Percentiles rank a stretch among this genome's conserved stretches.
Evolutionary conservation across 208 protist species (phyloP).

Genomic region (Acanthamoeba triangularis): DNA sequence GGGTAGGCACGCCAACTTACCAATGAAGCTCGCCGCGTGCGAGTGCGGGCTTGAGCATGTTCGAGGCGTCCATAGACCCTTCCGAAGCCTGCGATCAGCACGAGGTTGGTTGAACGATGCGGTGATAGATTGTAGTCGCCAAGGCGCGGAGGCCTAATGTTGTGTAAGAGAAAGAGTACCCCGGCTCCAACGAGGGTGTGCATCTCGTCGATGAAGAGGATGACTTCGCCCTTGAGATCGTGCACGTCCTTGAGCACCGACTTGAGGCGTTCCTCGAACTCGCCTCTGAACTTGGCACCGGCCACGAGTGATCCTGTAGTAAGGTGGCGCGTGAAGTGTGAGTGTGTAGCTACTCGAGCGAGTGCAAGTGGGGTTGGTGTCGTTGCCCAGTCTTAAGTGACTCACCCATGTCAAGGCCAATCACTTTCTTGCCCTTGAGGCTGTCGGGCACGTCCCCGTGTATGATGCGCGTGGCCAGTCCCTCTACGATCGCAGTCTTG

Average conservation of each 20-base stretch:
- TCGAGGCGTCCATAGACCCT: conserved; percentile 92
- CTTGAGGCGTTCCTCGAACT: conserved; percentile 99
- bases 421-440: conserved; percentile 90
- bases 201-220: conserved; percentile 99
- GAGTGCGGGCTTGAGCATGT: conserved; percentile 99
- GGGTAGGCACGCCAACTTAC: neutral
- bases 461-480: conserved; percentile 95
- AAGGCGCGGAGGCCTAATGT: too few relatives aligned
- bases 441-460: conserved; percentile 94
- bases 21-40: conserved; percentile 94
- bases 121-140: too few relatives aligned
- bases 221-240: conserved; percentile 96
- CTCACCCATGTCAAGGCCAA: conserved; percentile 98
- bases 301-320: conserved; percentile 99
- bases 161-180: conserved; percentile 24
- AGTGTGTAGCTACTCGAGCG: conserved; percentile 83
- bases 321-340: conserved; percentile 92
- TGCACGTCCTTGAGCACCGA: conserved; percentile 99
- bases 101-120: conserved; percentile 97
- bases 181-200: conserved; percentile 99
- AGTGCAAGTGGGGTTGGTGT: neutral
- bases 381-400: neutral
- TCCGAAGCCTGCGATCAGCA: conserved; percentile 96
- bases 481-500: conserved; percentile 94
- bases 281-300: conserved; percentile 99